phyloP scores from a whole-genome alignment of 164 flowering plant genomes.

The Macadamia tetraphylla region DNA sequence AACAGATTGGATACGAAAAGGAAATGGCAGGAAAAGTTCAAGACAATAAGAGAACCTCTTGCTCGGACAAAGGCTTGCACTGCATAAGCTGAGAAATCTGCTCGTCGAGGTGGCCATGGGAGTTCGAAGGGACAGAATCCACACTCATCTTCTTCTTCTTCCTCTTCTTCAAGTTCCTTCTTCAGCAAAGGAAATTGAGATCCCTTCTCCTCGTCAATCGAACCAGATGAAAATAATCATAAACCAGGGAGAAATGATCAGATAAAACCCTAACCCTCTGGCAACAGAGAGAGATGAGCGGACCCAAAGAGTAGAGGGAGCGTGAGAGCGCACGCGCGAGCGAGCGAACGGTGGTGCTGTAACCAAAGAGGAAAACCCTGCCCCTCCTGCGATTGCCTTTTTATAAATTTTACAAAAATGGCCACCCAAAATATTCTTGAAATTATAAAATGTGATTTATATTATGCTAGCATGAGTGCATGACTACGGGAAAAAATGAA shows the following conservation, averaged over 20 bases:
- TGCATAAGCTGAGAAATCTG: slow-evolving; percentile 79
- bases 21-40: background rate
- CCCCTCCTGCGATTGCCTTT: slow-evolving; percentile 9
- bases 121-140: slow-evolving; percentile 45
- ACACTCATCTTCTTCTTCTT: slow-evolving; percentile 28
- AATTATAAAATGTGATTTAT: background rate
- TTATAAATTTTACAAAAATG: background rate
- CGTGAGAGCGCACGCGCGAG: background rate
- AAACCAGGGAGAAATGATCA: background rate
- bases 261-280: slow-evolving; percentile 18
- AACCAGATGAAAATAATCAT: background rate
- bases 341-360: slow-evolving; percentile 21
- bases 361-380: slow-evolving; percentile 12
- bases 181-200: background rate
- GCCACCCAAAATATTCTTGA: background rate
- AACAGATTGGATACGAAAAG: background rate
- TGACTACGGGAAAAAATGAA: too few relatives aligned
- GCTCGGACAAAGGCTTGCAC: slow-evolving; percentile 82
- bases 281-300: background rate
- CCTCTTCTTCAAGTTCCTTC: background rate
- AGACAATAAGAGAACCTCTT: slow-evolving; percentile 36
- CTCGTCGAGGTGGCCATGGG: slow-evolving; percentile 58
- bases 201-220: background rate
- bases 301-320: background rate
- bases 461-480: too few relatives aligned